Evolutionary conservation across 192 early-diverging fungal species (phyloP), one percentile per base, ranked within the genome.

Genomic region (Diversispora epigaea): DNA sequence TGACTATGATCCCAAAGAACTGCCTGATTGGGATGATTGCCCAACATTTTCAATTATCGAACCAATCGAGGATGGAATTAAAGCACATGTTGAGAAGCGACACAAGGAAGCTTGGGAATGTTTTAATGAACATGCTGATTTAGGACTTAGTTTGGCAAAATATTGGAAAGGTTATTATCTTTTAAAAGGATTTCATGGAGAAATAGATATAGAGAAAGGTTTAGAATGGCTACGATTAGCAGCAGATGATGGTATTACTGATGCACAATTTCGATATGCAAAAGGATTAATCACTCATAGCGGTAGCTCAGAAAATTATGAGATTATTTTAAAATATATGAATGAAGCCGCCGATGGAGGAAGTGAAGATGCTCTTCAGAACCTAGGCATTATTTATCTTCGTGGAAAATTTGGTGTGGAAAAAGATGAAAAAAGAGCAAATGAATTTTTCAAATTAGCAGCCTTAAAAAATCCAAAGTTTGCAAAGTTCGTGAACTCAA

Each of bases 151-250:
- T n/a, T 19, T 17, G 32, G 71, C 71, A 22, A 73, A 52, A 73
- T 73, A 73, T 61, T 73, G 71, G 71, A 44, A 73, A 46, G 71
- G 57, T 6, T 73, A 61, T 46, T 73, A 73, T 62, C 47, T 73
- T 12, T 47, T n/a, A 17, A 54, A 60, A 49, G 71, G 71, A 21
- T 45, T 40, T 49, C 15, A 10, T 47, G 71, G 15, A 7, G 41
- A 4, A 47, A 73, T 62, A 32, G 9, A 73, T 47, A 21, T 6
- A 11, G 17, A 73, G 47, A 9, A 41, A 22, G 71, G 57, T 17
- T 11, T 54, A 21, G 0, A 14, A n/a, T 32, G 45, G 2, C 62
- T 73, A n/a, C 46, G 47, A 61, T 4, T 62, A 49, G 55, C 71
- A 4, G 71, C 71, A 6, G 71, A 73, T 43, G 44, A 73, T 62